Base-by-base conservation (phyloP, 345 rosid genomes). In the Stellera chamaejasme region DNA sequence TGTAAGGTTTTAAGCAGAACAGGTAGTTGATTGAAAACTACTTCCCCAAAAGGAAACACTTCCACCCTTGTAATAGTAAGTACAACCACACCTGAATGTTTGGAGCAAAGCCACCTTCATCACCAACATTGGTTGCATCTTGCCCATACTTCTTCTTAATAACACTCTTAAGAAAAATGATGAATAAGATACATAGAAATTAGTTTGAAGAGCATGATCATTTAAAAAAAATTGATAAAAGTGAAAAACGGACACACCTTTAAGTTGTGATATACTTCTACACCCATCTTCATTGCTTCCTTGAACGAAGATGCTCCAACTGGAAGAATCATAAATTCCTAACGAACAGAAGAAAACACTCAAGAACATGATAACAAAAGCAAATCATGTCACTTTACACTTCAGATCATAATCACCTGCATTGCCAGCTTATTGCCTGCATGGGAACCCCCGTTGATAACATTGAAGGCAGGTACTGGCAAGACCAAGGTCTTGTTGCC, bases 241-340 rank as follows among this genome's bases (percentile, higher is more conserved):
- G 23, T 19, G n/a, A 7, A 9, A 43, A 13, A 1, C 10, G 41
- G 41, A n/a, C 10, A 27, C 23, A 79, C 89, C 83, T 82, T 82
- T 71, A 82, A 58, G 52, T 79, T 74, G 63, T 82, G 92, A 69
- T 84, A 84, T 10, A 79, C 85, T 74, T 84, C 92, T 52, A 75
- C 73, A 4, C 88, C 92, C 82, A 84, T 84, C 79, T 81, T 79
- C 92, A 84, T 82, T 69, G 85, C 85, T 65, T 84, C 85, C 68
- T 74, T 82, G 75, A 84, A 84, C 41, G 82, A 72, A 43, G 85
- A 75, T 47, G 87, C 91, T 39, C 83, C 85, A 1, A 69, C 62
- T 36, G 91, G 91, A 26, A 81, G 91, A 61, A 81, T 77, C 87
- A 84, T 77, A 63, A 84, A 81, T 56, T 84, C 91, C 91, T 84